Base-by-base conservation (phyloP, 176 grass and related monocot genomes). In the Zoysia japonica region DNA sequence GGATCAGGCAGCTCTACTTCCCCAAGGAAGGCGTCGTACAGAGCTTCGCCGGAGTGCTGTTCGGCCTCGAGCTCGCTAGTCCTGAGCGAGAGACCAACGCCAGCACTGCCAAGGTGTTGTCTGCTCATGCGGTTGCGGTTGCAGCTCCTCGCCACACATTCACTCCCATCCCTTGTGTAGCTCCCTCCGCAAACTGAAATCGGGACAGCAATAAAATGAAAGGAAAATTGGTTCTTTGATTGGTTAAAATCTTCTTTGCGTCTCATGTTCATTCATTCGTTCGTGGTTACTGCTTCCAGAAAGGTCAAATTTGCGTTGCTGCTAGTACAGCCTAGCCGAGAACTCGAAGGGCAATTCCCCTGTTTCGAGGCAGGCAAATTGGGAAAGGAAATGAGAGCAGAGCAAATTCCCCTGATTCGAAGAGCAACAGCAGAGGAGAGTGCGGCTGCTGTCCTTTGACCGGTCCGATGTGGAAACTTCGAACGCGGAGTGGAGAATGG, bases 1-100 rank as follows among this genome's bases (percentile, higher is more conserved):
- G 77, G 60, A 70, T 99, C 78, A 87, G 57, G 28, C 47, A 87
- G 15, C 41, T 86, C 13, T 95, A 86, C 85, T 99, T 99, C 61
- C 20, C 55, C 35, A 72, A 72, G 38, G 60, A 74, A 12, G 67
- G 72, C 13, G 16, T 7, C 16, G 2, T 7, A 5, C 80, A 0
- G 15, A 88, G 54, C 16, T 85, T 72, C 47, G 78, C 83, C 7
- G 95, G 89, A 1, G 85, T 90, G 10, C 75, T 97, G 63, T 86
- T 69, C 37, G 85, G 91, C 1, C 77, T 97, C 40, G 94, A 97
- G 71, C 67, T 16, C 50, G 5, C 62, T 4, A 7, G 2, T 9
- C 19, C 8, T 47, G 45, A 20, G 0, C 2, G 0, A 2, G 9
- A 36, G 7, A 11, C 20, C 59, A 61, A 61, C 7, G 3, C 16